These are phyloP conservation scores for Cyclotella sp. DNA, from an alignment of 108 stramenopile genomes.

Conservation along the genomic window DNA sequence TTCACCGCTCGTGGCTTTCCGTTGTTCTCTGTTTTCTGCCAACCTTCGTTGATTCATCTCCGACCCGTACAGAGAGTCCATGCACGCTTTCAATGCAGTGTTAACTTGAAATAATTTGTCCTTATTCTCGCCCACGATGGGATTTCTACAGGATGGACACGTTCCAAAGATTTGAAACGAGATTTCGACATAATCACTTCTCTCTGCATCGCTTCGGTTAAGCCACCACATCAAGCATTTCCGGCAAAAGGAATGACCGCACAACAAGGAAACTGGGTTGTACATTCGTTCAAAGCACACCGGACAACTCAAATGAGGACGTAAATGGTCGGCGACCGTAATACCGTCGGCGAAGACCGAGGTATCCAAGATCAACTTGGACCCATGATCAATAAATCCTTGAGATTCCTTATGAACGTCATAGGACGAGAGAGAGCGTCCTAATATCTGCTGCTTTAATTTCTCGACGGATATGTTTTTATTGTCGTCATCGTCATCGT, in stretches of 20 bases:
- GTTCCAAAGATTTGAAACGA: constrained; percentile 23
- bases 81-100: constrained; percentile 55
- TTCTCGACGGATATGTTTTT: constrained; percentile 46
- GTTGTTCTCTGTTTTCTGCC: constrained; percentile 14
- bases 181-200: not conserved
- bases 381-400: not conserved
- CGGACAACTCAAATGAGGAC: constrained; percentile 57
- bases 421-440: constrained; percentile 34
- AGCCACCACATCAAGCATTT: constrained; percentile 73
- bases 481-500: constrained; percentile 31
- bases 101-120: constrained; percentile 40
- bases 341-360: constrained; percentile 24
- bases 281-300: constrained; percentile 69
- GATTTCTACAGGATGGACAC: constrained; percentile 62
- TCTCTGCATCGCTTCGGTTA: constrained; percentile 14
- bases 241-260: constrained; percentile 80
- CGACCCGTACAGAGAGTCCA: constrained; percentile 50
- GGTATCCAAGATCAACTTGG: constrained; percentile 16
- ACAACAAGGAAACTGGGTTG: constrained; percentile 63
- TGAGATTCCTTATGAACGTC: constrained; percentile 11
- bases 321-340: constrained; percentile 36
- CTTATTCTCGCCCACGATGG: constrained; percentile 1
- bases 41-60: constrained; percentile 53
- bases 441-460: constrained; percentile 44
- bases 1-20: constrained; percentile 44